A percentile compares a stretch with the other conserved stretches of the same genome.
phyloP scores from a whole-genome alignment of 257 asterid species.

The Schizonepeta tenuifolia region DNA sequence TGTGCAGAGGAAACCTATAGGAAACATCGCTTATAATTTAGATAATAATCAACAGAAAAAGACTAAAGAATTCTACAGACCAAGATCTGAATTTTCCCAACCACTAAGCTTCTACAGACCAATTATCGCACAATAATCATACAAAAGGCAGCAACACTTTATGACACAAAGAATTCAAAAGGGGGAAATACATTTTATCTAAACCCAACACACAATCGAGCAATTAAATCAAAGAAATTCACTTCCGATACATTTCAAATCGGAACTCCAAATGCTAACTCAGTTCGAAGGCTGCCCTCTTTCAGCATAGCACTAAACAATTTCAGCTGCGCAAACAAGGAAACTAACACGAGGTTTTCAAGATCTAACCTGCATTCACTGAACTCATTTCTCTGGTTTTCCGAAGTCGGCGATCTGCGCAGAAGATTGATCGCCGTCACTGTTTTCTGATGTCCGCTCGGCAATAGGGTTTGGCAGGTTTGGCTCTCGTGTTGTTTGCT shows the following conservation, averaged over 20 bases:
- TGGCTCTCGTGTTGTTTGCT: no score
- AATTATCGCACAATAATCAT: constrained; percentile 24
- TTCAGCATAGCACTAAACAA: constrained; percentile 29
- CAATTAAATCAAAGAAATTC: neutral
- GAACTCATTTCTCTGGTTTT: no score
- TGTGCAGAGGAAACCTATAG: neutral
- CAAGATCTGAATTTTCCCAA: constrained; percentile 20
- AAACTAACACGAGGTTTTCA: constrained; percentile 14
- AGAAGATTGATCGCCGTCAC: no score
- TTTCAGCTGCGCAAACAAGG: constrained; percentile 36
- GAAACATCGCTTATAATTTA: no score
- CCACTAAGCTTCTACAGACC: constrained; percentile 21
- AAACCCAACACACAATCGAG: constrained; percentile 16
- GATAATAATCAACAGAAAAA: no score
- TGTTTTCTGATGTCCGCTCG: no score
- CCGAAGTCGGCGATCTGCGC: no score
- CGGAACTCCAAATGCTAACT: constrained; percentile 33
- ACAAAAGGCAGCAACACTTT: constrained; percentile 3
- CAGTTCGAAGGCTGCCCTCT: constrained; percentile 33
- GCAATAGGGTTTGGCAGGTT: no score
- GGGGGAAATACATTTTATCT: neutral
- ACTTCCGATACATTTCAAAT: constrained; percentile 38
- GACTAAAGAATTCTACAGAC: neutral
- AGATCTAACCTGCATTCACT: no score
- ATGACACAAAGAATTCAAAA: neutral